Evolutionary conservation across 768 basidiomycete genomes (phyloP), one percentile per base, ranked within the genome.

Genomic region (Tricholoma sp.): DNA sequence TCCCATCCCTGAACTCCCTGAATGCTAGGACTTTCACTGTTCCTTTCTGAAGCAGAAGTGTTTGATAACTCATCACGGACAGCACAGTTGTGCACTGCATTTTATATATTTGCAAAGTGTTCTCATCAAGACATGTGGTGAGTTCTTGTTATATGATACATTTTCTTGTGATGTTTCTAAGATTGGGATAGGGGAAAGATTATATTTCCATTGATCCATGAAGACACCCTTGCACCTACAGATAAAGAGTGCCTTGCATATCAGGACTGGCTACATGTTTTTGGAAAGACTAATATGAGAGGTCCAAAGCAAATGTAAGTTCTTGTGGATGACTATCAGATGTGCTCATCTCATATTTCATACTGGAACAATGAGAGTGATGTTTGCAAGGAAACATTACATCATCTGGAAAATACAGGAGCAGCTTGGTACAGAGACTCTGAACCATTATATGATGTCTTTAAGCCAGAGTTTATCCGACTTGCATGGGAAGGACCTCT

Each of bases 1-100:
- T 33, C 61, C 62, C 59, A 9, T 53, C 9, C 29, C 11, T n/a
- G n/a, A n/a, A 18, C 18, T 28, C 32, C 29, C 28, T 36, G 34
- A 9, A 10, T 10, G 6, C 5, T n/a, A 65, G 62, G 66, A 0
- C 15, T 67, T 6, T 61, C 62, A 1, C 62, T 60, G 0, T 61
- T 60, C 34, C 48, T 67, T 1, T 58, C 49, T 5, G 58, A 64
- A 24, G 33, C 24, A 4, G 65, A 68, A 33, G 57, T 68, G 0
- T 64, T 65, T 52, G 57, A 61, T 24, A 54, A 29, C 15, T 63
- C 65, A 8, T 68, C 65, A 0, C 55, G 62, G 0, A 62, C 61
- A 3, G 62, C 62, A 0, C 52, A 64, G 8, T 29, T 68, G 1
- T 63, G 63, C 34, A 51, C 58, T 20, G 63, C 66, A 9, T 58